A percentile compares a stretch with the other conserved stretches of the same genome.
phyloP scores from a whole-genome alignment of 495 filamentous ascomycete genomes.

The Penicillium ucsense region DNA sequence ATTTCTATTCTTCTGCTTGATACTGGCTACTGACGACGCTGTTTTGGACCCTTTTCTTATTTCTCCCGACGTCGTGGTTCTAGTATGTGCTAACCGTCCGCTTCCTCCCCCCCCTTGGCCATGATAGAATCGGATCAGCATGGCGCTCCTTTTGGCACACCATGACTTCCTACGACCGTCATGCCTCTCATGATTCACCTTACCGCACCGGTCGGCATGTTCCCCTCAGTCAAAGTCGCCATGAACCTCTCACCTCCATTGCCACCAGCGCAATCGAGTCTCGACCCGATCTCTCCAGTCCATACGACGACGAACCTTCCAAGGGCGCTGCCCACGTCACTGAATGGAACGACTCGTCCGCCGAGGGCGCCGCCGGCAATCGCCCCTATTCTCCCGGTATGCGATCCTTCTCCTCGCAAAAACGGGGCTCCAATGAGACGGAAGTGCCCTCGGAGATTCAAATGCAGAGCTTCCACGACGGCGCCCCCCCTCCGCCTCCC shows the following conservation, averaged over 20 bases:
- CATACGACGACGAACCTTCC: slow-evolving; percentile 61
- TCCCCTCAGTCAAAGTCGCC: slow-evolving; percentile 61
- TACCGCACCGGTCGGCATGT: slow-evolving; percentile 76
- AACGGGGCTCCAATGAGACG: slow-evolving; percentile 46
- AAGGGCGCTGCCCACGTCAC: slow-evolving; percentile 43
- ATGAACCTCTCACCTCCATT: slow-evolving; percentile 66
- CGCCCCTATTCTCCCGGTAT: slow-evolving; percentile 84
- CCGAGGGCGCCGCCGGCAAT: slow-evolving; percentile 41
- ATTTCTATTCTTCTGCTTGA: not conserved
- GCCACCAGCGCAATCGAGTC: slow-evolving; percentile 70
- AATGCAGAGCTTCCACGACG: slow-evolving; percentile 93
- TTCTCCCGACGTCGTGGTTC: not conserved
- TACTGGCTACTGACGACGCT: not conserved
- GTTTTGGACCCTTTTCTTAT: not conserved
- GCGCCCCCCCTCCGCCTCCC: slow-evolving; percentile 80
- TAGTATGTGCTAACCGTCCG: not conserved
- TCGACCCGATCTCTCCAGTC: slow-evolving; percentile 58
- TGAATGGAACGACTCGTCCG: slow-evolving; percentile 53
- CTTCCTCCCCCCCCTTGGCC: slow-evolving; percentile 2
- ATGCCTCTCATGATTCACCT: slow-evolving; percentile 78
- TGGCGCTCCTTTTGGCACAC: slow-evolving; percentile 90
- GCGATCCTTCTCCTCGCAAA: slow-evolving; percentile 58
- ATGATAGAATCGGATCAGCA: slow-evolving; percentile 46
- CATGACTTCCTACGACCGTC: slow-evolving; percentile 72
- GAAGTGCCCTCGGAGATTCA: slow-evolving; percentile 76